Evolutionary conservation across 202 grass and related monocot genomes (phyloP).

Genomic region (Thinopyrum obtusiflorum): DNA sequence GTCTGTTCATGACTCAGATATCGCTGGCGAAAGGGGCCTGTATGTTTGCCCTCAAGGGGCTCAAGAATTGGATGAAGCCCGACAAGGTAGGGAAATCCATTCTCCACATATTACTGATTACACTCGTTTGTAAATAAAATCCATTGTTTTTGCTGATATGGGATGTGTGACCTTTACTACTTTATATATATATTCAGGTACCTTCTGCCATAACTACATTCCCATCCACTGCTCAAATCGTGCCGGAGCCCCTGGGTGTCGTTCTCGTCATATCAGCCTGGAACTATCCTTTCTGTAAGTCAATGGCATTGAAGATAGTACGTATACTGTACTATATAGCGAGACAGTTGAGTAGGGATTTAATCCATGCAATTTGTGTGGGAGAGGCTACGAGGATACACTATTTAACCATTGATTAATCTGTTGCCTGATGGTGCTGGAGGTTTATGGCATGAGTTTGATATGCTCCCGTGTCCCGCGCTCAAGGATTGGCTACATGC

Average conservation of each 20-base stretch:
- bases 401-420: neutral
- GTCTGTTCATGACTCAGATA: conserved; percentile 48
- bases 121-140: neutral
- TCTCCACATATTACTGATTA: neutral
- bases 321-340: neutral
- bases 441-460: conserved; percentile 6
- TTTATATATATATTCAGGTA: conserved; percentile 44
- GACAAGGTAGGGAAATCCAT: conserved; percentile 61
- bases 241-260: conserved; percentile 82
- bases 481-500: neutral
- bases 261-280: conserved; percentile 87
- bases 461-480: neutral
- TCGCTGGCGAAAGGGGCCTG: conserved; percentile 55
- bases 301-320: too few species aligned
- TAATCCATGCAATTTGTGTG: neutral
- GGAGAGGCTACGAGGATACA: neutral
- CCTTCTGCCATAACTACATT: conserved; percentile 57
- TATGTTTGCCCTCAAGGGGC: conserved; percentile 54
- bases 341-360: neutral
- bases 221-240: conserved; percentile 69
- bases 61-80: conserved; percentile 96
- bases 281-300: conserved; percentile 96
- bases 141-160: neutral
- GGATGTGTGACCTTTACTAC: conserved; percentile 1
- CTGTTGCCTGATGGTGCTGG: neutral